phyloP scores from a whole-genome alignment of 139 green algal species.

The Haematococcus lacustris region DNA sequence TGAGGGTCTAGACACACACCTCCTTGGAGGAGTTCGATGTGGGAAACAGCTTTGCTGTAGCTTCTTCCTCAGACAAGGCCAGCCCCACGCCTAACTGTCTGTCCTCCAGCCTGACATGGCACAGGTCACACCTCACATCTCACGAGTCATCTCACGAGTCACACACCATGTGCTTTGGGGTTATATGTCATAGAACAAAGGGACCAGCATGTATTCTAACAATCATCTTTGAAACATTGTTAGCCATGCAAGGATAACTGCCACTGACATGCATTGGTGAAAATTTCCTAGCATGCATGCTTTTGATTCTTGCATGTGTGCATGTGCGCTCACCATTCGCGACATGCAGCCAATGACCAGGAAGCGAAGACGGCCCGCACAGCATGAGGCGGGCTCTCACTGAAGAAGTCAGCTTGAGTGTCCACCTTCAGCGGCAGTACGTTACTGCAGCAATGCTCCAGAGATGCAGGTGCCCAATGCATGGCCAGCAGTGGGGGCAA shows the following conservation, averaged over 20 bases:
- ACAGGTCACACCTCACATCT: background rate
- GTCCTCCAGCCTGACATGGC: constrained; percentile 35
- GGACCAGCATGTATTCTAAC: background rate
- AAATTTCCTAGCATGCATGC: background rate
- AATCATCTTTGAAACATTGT: background rate
- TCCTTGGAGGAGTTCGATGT: background rate
- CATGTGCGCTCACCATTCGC: constrained; percentile 33
- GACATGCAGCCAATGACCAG: constrained; percentile 67
- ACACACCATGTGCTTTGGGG: background rate
- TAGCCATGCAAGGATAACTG: too few species aligned
- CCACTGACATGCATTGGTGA: too few species aligned
- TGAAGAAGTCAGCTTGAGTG: constrained; percentile 61
- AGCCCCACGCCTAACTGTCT: constrained; percentile 52
- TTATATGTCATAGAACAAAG: background rate
- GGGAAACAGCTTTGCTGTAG: constrained; percentile 23
- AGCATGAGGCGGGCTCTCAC: constrained; percentile 39
- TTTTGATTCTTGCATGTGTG: background rate
- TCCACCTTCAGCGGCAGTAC: constrained; percentile 63
- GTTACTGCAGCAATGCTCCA: constrained; percentile 48
- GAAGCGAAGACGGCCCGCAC: constrained; percentile 57
- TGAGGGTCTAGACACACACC: too few species aligned
- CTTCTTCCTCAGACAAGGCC: constrained; percentile 53
- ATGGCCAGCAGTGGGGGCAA: background rate
- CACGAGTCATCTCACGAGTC: background rate
- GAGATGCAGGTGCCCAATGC: background rate